Base-by-base conservation (phyloP, 2,329 filamentous ascomycete genomes). In the Alternaria sp. region DNA sequence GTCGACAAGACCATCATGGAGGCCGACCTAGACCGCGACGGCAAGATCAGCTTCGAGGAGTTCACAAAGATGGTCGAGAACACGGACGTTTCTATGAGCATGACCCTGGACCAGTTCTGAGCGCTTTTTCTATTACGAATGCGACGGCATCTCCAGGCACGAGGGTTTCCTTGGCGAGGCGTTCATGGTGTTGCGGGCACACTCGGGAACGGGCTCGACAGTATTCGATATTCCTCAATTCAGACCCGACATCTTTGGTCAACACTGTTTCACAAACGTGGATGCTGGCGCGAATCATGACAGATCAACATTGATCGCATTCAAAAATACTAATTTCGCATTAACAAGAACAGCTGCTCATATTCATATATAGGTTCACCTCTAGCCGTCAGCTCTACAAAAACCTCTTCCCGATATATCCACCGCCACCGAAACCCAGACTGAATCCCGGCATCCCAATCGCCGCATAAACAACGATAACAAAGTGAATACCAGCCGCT, bases 1-100 rank as follows among this genome's bases (percentile, higher is more conserved):
- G 96, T 99, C 73, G 96, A 99, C 85, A 99, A 99, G 89, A 99
- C 96, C 64, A 98, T 99, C 80, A 98, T 98, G 96, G 96, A 99
- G 85, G 96, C 96, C 53, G 96, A 99, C 82, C 87, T 94, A 73
- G 96, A 99, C 82, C 90, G 90, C 65, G 96, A 99, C 81, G 96
- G 96, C 76, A 97, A 96, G 87, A 98, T 99, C 81, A 97, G 93
- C 85, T 99, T 99, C 76, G 94, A 98, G 83, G 96, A 99, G 86
- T 99, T 99, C 80, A 95, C 90, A 65, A 93, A 96, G 84, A 98
- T 99, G 95, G 96, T 99, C 55, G 95, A 97, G 87, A 97, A 92
- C 80, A 98, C 95, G 25, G 89, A 90, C 79, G 85, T 90, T 50
- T 87, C 85, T 64, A 86, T 89, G 85, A 90, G 88, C 79, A 89